Base-by-base conservation (phyloP, 306 rosid genomes). In the Benincasa hispida region DNA sequence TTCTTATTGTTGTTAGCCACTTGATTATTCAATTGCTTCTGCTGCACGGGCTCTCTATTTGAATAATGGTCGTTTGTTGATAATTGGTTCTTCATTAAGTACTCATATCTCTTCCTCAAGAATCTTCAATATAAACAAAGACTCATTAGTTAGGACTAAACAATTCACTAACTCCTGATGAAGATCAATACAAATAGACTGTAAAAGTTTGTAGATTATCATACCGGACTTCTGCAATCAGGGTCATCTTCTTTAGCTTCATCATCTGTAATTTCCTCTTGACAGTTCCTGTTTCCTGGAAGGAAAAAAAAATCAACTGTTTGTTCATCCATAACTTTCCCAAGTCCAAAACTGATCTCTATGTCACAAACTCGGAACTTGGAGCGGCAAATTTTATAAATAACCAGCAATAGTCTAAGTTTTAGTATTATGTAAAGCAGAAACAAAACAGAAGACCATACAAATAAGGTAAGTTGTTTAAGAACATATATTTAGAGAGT, bases 211-310 rank as follows among this genome's bases (percentile, higher is more conserved):
- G 47, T 2, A 65, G 14, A 48, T 28, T 39, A 80, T 28, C 32
- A 32, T 89, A 95, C 99, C 96, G 72, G 76, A 95, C 97, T 88
- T 95, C 99, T n/a, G 87, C 85, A 9, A 84, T 74, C 21, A 95
- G 87, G 21, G 77, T 83, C 83, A 84, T 32, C 87, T 78, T 92
- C 70, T 87, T 92, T 81, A 85, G 88, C 75, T 89, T 84, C 78
- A 84, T 82, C 61, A 79, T 80, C 76, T 83, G 83, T 82, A 92
- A 75, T 84, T 86, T 92, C 81, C 78, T 86, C 84, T 85, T 89
- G 89, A 56, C 82, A 84, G 79, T 81, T 34, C 85, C 91, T 13
- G 93, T 81, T 76, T 92, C 98, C 99, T 95, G 86, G 80, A 79
- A 68, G 76, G 24, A 30, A 34, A 28, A 37, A 10, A 70, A 53